phyloP scores from a whole-genome alignment of 2,329 filamentous ascomycete species.

The Nemania serpens region DNA sequence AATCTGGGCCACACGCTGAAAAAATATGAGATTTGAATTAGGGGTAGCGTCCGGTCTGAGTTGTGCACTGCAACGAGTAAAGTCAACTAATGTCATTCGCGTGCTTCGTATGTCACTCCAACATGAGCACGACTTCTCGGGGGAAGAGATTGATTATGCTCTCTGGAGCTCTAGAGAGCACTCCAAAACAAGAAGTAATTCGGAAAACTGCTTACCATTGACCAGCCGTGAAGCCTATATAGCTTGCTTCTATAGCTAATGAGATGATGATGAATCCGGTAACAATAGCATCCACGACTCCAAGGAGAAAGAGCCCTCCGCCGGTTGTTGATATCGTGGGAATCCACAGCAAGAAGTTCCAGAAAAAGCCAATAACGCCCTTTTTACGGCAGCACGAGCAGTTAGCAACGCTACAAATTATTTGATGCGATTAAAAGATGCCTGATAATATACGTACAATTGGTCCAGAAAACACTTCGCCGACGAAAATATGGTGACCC shows the following conservation, averaged over 20 bases:
- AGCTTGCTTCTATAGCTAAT: conserved; percentile 3
- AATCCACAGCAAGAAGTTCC: conserved; percentile 15
- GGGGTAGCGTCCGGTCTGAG: not conserved
- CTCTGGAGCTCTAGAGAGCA: too few relatives aligned
- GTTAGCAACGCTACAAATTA: not conserved
- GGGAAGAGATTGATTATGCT: too few relatives aligned
- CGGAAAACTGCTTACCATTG: not conserved
- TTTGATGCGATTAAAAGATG: not conserved
- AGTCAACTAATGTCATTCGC: not conserved
- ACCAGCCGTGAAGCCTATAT: conserved; percentile 5
- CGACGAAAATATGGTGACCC: conserved; percentile 1
- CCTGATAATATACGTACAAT: conserved; percentile 2
- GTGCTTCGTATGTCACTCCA: too few relatives aligned
- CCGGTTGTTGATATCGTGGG: not conserved
- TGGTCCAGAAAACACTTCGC: conserved; percentile 9
- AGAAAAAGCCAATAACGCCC: conserved; percentile 6
- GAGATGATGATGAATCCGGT: conserved; percentile 1
- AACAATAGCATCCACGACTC: conserved; percentile 9
- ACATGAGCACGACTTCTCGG: too few relatives aligned
- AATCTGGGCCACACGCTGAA: conserved; percentile 11
- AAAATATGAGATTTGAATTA: conserved; percentile 8
- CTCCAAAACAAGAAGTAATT: not conserved
- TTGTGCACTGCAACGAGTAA: not conserved
- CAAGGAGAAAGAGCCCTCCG: not conserved
- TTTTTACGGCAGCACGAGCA: not conserved